Evolutionary conservation across 1,284 basidiomycete species (phyloP).

Genomic region (Anthracocystis walkeri): DNA sequence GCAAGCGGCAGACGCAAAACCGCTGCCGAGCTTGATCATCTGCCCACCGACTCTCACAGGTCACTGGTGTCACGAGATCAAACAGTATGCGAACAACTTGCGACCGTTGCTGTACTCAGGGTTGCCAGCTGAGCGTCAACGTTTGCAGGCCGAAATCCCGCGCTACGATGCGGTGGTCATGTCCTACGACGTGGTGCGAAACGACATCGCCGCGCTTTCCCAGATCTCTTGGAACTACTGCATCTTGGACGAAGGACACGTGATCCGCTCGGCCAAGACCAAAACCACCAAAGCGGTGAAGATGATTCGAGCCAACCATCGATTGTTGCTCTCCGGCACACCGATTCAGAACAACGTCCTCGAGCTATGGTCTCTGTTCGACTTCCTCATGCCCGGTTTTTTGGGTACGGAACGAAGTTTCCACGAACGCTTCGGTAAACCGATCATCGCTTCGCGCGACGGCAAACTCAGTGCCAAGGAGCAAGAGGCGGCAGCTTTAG

Average conservation of each 20-base stretch:
- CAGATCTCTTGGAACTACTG: conserved; percentile 91
- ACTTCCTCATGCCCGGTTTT: conserved; percentile 99
- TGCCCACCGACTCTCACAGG: conserved; percentile 96
- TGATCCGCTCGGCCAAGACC: conserved; percentile 98
- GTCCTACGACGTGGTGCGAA: conserved; percentile 96
- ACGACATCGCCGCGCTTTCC: conserved; percentile 85
- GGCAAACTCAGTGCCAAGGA: conserved; percentile 88
- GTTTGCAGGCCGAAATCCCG: conserved; percentile 66
- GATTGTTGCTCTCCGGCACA: conserved; percentile 93
- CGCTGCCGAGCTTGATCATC: conserved; percentile 91
- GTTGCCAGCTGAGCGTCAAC: conserved; percentile 84
- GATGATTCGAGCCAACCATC: conserved; percentile 87
- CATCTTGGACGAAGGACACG: conserved; percentile 96
- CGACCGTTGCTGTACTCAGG: conserved; percentile 90
- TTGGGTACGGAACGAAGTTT: conserved; percentile 93
- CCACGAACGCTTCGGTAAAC: conserved; percentile 95
- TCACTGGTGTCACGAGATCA: conserved; percentile 98
- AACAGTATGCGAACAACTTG: conserved; percentile 89
- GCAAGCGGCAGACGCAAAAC: conserved; percentile 81
- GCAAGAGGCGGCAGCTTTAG: conserved; percentile 83
- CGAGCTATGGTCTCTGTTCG: conserved; percentile 98
- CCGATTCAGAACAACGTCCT: conserved; percentile 99
- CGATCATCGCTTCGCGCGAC: conserved; percentile 93
- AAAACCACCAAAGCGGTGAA: conserved; percentile 98
- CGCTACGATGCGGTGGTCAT: conserved; percentile 86